Evolutionary conservation across 352 stramenopile species (phyloP), one percentile per base, ranked within the genome.

Genomic region (Phytophthora crassamura): DNA sequence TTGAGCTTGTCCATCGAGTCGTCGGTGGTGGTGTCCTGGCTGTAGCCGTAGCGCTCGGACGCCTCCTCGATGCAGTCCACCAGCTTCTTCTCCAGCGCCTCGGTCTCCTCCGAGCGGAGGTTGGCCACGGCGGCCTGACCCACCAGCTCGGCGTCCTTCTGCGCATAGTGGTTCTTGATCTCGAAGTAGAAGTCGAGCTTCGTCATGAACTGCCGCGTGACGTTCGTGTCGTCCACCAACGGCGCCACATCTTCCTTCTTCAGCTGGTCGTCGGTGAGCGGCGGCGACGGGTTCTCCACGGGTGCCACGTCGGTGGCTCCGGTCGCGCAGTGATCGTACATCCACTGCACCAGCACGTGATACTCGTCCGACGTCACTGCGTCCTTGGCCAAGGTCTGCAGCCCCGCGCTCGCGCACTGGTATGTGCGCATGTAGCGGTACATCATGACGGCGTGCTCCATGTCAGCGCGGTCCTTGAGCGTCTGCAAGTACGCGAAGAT

Each of bases 161-260:
- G 15, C 22, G 56, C 28, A 51, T 72, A 80, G 42, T 75, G 67
- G 50, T 77, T 70, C 41, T 77, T 77, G 65, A 84, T 81, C 58
- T 77, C 67, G 51, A 76, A 80, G 69, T 80, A 84, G 46, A 84
- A 82, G 43, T 82, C 76, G 14, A 80, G 48, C 62, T 84, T 84
- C 14, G 76, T 80, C 73, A 82, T 84, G 63, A 78, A 72, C 51
- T 63, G 59, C 7, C 67, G 59, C 39, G 64, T 64, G 18, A 69
- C 52, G 5, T 61, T 36, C 18, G 54, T 56, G 45, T 69, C 62
- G 32, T 62, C 35, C 16, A 63, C 42, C 9, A 68, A 50, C 36
- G 67, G 56, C 14, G 22, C 57, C 18, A 72, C 62, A 18, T 48
- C 49, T 15, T 39, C 48, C 7, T 34, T 16, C 18, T 62, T 63